Evolutionary conservation across 768 basidiomycete genomes (phyloP).

Genomic region (Mycena haematopus): DNA sequence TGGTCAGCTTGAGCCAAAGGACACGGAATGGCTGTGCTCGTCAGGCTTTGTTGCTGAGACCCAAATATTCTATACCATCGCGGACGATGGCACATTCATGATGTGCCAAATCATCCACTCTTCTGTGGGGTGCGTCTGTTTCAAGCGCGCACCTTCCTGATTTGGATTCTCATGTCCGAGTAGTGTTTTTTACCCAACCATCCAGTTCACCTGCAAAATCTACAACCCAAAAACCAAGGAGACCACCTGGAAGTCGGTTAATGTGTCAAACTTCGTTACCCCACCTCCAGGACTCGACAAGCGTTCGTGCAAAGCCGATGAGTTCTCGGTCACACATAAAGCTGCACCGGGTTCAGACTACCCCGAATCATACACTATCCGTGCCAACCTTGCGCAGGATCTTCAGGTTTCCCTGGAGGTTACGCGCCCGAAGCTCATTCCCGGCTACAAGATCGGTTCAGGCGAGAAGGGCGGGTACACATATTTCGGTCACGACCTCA

Average conservation of each 20-base stretch:
- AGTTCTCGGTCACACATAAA: constrained; percentile 79
- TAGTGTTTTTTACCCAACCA: constrained; percentile 92
- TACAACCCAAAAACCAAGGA: constrained; percentile 80
- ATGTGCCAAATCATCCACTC: constrained; percentile 91
- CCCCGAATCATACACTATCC: constrained; percentile 81
- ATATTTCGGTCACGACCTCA: constrained; percentile 77
- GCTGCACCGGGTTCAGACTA: constrained; percentile 58
- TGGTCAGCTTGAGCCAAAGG: constrained; percentile 77
- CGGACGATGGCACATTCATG: constrained; percentile 78
- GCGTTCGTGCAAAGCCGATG: constrained; percentile 84
- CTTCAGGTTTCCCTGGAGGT: constrained; percentile 82
- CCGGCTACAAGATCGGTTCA: constrained; percentile 91
- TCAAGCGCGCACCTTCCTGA: neutral
- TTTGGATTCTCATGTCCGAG: constrained; percentile 15
- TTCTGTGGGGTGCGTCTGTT: constrained; percentile 74
- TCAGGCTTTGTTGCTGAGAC: constrained; percentile 92
- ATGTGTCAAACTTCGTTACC: constrained; percentile 79
- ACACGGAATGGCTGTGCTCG: constrained; percentile 83
- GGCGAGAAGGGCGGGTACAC: constrained; percentile 89
- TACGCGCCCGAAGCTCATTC: constrained; percentile 67
- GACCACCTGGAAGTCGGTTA: constrained; percentile 85
- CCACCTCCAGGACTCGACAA: constrained; percentile 83
- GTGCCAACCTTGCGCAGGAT: constrained; percentile 79
- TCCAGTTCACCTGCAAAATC: constrained; percentile 93
- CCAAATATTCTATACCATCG: constrained; percentile 82